phyloP scores from a whole-genome alignment of 257 asterid genomes.

The Nicotiana obtusifolia region DNA sequence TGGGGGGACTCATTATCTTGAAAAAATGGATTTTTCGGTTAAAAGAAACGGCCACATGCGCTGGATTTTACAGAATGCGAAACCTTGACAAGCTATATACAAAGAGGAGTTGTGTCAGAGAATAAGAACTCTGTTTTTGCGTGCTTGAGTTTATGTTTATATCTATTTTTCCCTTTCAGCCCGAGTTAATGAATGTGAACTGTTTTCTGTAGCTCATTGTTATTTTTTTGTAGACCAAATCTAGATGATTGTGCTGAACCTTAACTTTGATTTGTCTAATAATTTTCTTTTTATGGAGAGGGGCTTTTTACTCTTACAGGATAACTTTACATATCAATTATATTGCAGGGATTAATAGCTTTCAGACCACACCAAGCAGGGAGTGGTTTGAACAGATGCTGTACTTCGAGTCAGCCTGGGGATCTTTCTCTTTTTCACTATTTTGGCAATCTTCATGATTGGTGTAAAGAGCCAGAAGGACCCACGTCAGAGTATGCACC shows the following conservation, averaged over 20 bases:
- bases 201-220: background rate
- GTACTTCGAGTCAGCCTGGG: constrained; percentile 95
- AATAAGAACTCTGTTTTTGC: background rate
- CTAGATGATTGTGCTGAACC: background rate
- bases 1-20: background rate
- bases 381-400: constrained; percentile 98
- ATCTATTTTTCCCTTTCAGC: background rate
- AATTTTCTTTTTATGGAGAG: background rate
- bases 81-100: background rate
- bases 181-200: background rate
- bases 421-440: constrained; percentile 81
- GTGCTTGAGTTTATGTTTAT: background rate
- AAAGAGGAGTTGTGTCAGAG: background rate
- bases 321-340: background rate
- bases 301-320: background rate
- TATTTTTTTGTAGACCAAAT: background rate
- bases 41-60: background rate
- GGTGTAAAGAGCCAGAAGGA: constrained; percentile 89
- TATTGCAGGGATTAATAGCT: constrained; percentile 83
- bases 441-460: constrained; percentile 69
- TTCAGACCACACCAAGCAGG: constrained; percentile 75
- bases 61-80: background rate
- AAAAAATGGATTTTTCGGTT: background rate
- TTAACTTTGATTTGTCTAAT: background rate
- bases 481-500: constrained; percentile 87